Conservation (phyloP, 495 filamentous ascomycete genomes). For the Geopyxis carbonaria region DNA sequence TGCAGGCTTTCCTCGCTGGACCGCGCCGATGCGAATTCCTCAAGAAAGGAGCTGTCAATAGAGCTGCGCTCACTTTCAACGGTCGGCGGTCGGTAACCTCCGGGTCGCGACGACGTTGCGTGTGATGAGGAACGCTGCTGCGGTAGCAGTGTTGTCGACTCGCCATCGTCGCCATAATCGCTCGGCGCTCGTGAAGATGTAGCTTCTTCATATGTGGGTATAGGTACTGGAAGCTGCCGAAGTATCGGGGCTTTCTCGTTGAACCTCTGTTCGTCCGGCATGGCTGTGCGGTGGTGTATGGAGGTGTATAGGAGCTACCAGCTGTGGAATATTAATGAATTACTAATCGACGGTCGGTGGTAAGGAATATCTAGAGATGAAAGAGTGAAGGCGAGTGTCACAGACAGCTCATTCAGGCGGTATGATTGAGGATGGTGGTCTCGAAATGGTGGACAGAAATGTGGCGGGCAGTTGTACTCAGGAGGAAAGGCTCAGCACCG, state of each 20-base stretch:
- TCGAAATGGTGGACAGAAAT: no score
- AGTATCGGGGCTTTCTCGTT: conserved; percentile 22
- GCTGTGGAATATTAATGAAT: neutral
- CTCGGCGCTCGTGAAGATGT: conserved; percentile 43
- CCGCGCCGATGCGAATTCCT: conserved; percentile 28
- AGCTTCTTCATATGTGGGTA: conserved; percentile 92
- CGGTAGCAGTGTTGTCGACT: conserved; percentile 6
- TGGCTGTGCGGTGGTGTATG: neutral
- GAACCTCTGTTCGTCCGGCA: neutral
- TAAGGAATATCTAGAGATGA: conserved; percentile 1
- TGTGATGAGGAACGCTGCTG: conserved; percentile 13
- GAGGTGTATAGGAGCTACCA: no score
- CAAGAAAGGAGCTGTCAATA: conserved; percentile 32
- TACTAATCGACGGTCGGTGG: neutral
- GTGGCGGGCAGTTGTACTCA: no score
- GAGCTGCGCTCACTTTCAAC: conserved; percentile 53
- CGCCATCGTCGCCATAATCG: conserved; percentile 22
- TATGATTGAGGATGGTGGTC: no score
- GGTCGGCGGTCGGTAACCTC: conserved; percentile 52
- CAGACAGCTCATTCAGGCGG: conserved; percentile 19
- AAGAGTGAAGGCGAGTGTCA: conserved; percentile 15
- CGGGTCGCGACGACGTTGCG: neutral
- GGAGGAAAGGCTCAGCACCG: no score
- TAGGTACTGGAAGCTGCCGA: conserved; percentile 40
- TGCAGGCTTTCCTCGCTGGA: conserved; percentile 38